Percentiles rank a stretch among this genome's conserved stretches.
These are phyloP conservation scores for Verticillium nubilum DNA, from an alignment of 2,329 filamentous ascomycete genomes.

Conservation along the genomic window DNA sequence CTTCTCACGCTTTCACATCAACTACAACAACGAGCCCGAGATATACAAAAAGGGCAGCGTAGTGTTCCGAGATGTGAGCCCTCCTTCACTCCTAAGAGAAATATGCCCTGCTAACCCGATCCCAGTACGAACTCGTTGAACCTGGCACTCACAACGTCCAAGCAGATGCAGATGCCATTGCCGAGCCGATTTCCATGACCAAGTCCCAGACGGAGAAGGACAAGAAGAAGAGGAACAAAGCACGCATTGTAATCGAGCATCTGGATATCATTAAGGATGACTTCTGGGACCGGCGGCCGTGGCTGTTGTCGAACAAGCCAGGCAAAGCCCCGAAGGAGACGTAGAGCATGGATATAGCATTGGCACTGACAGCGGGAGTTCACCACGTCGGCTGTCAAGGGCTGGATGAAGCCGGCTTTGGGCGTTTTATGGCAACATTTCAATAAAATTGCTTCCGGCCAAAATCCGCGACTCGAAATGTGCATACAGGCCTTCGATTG, in stretches of 20 bases:
- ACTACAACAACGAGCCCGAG: conserved; percentile 95
- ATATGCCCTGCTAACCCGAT: conserved; percentile 15
- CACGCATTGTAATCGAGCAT: conserved; percentile 75
- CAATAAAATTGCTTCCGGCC: too few species aligned
- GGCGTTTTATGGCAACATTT: not conserved
- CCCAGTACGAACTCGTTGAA: conserved; percentile 66
- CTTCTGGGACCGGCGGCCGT: conserved; percentile 86
- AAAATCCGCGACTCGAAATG: too few species aligned
- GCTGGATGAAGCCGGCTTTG: too few species aligned
- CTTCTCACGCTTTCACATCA: conserved; percentile 82
- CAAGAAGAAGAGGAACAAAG: conserved; percentile 74
- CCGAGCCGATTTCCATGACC: conserved; percentile 55
- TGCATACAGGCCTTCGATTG: too few species aligned
- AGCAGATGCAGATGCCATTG: conserved; percentile 39
- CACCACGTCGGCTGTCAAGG: not conserved
- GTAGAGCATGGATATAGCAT: conserved; percentile 17
- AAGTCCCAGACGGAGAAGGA: conserved; percentile 82
- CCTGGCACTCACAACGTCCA: conserved; percentile 41
- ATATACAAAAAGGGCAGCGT: conserved; percentile 93
- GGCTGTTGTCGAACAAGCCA: conserved; percentile 72
- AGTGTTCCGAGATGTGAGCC: conserved; percentile 70
- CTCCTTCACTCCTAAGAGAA: not conserved
- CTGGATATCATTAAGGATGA: conserved; percentile 92
- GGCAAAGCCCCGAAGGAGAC: conserved; percentile 62
- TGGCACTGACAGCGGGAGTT: not conserved